phyloP scores from a whole-genome alignment of 2,329 filamentous ascomycete genomes.

The Stylonectria norvegica region DNA sequence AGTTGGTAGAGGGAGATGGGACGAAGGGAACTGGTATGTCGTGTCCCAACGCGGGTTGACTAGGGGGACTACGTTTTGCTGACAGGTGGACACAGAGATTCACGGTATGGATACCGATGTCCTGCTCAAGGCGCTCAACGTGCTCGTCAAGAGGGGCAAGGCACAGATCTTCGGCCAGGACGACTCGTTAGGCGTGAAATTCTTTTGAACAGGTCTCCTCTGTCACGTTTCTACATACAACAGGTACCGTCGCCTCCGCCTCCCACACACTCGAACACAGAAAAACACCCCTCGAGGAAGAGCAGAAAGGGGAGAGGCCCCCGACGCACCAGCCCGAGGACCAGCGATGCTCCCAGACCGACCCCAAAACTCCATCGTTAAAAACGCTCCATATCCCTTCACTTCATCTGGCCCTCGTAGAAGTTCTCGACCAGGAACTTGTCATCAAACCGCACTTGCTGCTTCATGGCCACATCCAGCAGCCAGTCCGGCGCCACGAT shows the following conservation, averaged over 20 bases:
- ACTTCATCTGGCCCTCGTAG: conserved; percentile 28
- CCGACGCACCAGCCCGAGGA: conserved; percentile 8
- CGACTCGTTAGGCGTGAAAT: conserved; percentile 89
- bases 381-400: conserved; percentile 6
- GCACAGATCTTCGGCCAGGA: conserved; percentile 91
- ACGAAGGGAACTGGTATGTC: conserved; percentile 63
- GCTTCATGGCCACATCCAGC: conserved; percentile 82
- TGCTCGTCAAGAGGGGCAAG: conserved; percentile 85
- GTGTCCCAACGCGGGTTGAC: neutral
- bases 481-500: conserved; percentile 89
- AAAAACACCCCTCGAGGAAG: neutral
- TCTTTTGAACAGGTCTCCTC: conserved; percentile 62
- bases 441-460: conserved; percentile 67
- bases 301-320: conserved; percentile 4
- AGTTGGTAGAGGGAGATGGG: conserved; percentile 82
- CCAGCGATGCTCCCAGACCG: conserved; percentile 7
- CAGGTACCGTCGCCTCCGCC: neutral
- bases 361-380: conserved; percentile 21
- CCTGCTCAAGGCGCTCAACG: conserved; percentile 71
- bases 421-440: conserved; percentile 55
- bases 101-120: conserved; percentile 84
- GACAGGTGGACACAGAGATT: conserved; percentile 58
- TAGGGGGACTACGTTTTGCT: conserved; percentile 7
- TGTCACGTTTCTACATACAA: conserved; percentile 17
- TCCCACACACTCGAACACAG: neutral